Percentiles rank a stretch among this genome's conserved stretches.
These are phyloP conservation scores for Dissophora ornata DNA, from an alignment of 192 early-diverging fungal genomes.

Conservation along the genomic window DNA sequence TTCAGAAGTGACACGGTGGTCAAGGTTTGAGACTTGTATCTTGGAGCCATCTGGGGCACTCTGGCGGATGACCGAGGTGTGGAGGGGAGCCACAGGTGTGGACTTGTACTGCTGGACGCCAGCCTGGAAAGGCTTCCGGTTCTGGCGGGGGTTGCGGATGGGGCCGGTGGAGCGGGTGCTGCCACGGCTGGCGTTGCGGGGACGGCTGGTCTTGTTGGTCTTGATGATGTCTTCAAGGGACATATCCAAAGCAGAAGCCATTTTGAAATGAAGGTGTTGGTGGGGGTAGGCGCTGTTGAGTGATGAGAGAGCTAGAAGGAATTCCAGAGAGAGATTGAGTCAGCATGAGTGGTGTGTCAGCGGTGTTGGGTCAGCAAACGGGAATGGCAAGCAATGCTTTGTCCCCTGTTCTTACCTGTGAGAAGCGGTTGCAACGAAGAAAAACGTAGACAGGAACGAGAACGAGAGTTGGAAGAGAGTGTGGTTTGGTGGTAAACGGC, in stretches of 20 bases:
- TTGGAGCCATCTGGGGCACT: constrained; percentile 58
- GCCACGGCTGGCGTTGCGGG: constrained; percentile 14
- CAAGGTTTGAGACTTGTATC: constrained; percentile 68
- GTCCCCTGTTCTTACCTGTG: no score
- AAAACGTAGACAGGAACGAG: no score
- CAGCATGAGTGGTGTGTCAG: no score
- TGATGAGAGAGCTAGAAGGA: no score
- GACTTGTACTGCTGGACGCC: constrained; percentile 38
- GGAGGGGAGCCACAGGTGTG: constrained; percentile 31
- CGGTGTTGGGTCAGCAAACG: no score
- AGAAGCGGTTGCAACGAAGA: no score
- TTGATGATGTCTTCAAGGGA: constrained; percentile 62
- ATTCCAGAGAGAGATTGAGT: no score
- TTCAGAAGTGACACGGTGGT: constrained; percentile 63
- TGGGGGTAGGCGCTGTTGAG: neutral
- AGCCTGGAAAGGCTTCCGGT: constrained; percentile 35
- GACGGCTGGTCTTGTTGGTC: constrained; percentile 44
- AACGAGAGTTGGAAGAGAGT: neutral
- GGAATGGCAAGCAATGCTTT: no score
- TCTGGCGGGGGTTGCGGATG: constrained; percentile 42
- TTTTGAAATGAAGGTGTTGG: neutral
- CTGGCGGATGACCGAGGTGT: constrained; percentile 46
- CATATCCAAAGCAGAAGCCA: constrained; percentile 56
- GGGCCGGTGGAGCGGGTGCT: constrained; percentile 33
- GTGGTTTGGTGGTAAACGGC: neutral